Conservation (phyloP, 2,329 filamentous ascomycete species). For the Xylariaceae sp. region DNA sequence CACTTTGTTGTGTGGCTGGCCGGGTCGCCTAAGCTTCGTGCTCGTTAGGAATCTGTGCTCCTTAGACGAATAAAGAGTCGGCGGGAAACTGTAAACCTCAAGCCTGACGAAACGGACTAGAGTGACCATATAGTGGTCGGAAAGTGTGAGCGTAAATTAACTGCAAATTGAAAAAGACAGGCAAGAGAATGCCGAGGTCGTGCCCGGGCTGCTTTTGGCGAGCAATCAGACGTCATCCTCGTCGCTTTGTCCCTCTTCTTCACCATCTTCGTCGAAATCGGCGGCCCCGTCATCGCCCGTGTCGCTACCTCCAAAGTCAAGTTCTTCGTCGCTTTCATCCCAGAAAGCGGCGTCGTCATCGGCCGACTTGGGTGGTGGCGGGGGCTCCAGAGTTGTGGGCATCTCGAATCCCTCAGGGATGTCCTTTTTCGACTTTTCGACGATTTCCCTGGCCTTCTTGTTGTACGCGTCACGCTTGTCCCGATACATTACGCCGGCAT, state of each 20-base stretch:
- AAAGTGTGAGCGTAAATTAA: background rate
- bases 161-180: background rate
- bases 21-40: background rate
- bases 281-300: slow-evolving; percentile 56
- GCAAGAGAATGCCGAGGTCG: background rate
- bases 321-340: slow-evolving; percentile 70
- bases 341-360: slow-evolving; percentile 79
- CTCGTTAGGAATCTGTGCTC: background rate
- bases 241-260: slow-evolving; percentile 54
- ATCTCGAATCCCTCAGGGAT: slow-evolving; percentile 77
- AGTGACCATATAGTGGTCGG: background rate
- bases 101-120: background rate
- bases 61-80: background rate
- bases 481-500: slow-evolving; percentile 81
- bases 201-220: slow-evolving; percentile 11
- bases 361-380: slow-evolving; percentile 57
- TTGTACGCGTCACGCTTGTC: slow-evolving; percentile 69
- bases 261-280: slow-evolving; percentile 51
- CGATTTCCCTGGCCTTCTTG: slow-evolving; percentile 61
- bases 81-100: background rate
- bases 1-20: background rate
- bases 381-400: slow-evolving; percentile 67
- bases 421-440: slow-evolving; percentile 70
- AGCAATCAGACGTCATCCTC: slow-evolving; percentile 41
- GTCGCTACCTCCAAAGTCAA: slow-evolving; percentile 74